Conservation (phyloP, 2,329 filamentous ascomycete genomes). For the Pestalotiopsis sp. region DNA sequence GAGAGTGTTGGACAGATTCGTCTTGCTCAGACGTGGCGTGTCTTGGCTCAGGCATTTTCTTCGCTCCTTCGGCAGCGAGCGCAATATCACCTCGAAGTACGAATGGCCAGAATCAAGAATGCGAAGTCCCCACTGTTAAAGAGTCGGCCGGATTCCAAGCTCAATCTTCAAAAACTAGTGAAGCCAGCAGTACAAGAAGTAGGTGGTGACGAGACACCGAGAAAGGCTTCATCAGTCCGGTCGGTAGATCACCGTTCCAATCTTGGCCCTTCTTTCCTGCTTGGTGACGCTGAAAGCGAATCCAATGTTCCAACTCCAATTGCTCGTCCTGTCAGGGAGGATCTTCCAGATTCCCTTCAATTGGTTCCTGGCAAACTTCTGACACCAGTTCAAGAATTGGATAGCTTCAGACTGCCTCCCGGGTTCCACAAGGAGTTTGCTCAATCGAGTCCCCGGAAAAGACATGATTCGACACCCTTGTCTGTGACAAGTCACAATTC, state of each 20-base stretch:
- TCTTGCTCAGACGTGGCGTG: conserved; percentile 66
- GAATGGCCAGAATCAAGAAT: conserved; percentile 38
- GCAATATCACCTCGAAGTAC: conserved; percentile 57
- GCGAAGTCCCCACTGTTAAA: conserved; percentile 15
- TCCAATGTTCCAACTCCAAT: conserved; percentile 65
- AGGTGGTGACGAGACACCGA: conserved; percentile 26
- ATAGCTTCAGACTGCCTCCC: conserved; percentile 53
- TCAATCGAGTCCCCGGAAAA: conserved; percentile 40
- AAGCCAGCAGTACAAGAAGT: conserved; percentile 20
- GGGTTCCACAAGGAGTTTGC: conserved; percentile 37
- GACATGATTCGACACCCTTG: conserved; percentile 52
- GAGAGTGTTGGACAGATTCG: conserved; percentile 60
- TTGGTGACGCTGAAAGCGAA: conserved; percentile 63
- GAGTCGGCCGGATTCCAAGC: conserved; percentile 16
- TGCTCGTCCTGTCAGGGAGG: conserved; percentile 51
- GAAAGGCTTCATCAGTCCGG: conserved; percentile 29
- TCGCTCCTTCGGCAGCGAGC: conserved; percentile 57
- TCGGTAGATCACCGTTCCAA: conserved; percentile 34
- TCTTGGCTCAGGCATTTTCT: conserved; percentile 58
- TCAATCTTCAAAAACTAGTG: conserved; percentile 17
- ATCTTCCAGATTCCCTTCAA: conserved; percentile 26
- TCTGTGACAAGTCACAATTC: conserved; percentile 56
- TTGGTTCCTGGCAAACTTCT: conserved; percentile 37
- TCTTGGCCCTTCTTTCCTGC: conserved; percentile 47
- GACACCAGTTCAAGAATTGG: conserved; percentile 52